These are phyloP conservation scores for Limonomyces culmigenus DNA, from an alignment of 1,284 basidiomycete genomes.

Conservation along the genomic window DNA sequence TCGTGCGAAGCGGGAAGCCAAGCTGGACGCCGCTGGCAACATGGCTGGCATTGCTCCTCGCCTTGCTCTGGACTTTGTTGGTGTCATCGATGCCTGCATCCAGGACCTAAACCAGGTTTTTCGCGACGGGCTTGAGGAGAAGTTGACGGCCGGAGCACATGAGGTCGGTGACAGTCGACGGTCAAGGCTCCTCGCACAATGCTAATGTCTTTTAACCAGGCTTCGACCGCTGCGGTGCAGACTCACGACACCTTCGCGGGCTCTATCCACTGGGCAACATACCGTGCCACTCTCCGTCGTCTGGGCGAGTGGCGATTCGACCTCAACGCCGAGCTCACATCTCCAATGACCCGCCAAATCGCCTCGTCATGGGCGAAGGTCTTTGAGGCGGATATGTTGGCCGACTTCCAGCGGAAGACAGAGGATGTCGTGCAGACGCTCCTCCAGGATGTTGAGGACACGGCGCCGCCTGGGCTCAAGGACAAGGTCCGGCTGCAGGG, in stretches of 20 bases:
- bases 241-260: conserved; percentile 31
- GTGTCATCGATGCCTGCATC: conserved; percentile 24
- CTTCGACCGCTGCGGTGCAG: conserved; percentile 26
- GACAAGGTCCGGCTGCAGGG: conserved; percentile 32
- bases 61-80: conserved; percentile 27
- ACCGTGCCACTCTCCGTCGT: conserved; percentile 36
- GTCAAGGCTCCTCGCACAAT: conserved; percentile 1
- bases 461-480: conserved; percentile 30
- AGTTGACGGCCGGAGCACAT: conserved; percentile 30
- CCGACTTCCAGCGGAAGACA: conserved; percentile 22
- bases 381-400: conserved; percentile 43
- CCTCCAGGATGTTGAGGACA: conserved; percentile 29
- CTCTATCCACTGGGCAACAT: conserved; percentile 41
- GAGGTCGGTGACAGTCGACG: conserved; percentile 12
- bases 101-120: conserved; percentile 28
- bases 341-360: conserved; percentile 40
- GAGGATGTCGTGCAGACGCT: conserved; percentile 22
- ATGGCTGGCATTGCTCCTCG: conserved; percentile 26
- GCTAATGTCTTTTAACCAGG: too few species aligned
- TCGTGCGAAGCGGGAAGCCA: conserved; percentile 15
- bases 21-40: conserved; percentile 24
- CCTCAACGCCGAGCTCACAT: conserved; percentile 37
- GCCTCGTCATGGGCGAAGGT: conserved; percentile 35
- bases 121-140: conserved; percentile 37
- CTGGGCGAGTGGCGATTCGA: conserved; percentile 37